These are phyloP conservation scores for Zygosaccharomyces pseudobailii DNA, from an alignment of 1,139 yeast species.

Conservation along the genomic window DNA sequence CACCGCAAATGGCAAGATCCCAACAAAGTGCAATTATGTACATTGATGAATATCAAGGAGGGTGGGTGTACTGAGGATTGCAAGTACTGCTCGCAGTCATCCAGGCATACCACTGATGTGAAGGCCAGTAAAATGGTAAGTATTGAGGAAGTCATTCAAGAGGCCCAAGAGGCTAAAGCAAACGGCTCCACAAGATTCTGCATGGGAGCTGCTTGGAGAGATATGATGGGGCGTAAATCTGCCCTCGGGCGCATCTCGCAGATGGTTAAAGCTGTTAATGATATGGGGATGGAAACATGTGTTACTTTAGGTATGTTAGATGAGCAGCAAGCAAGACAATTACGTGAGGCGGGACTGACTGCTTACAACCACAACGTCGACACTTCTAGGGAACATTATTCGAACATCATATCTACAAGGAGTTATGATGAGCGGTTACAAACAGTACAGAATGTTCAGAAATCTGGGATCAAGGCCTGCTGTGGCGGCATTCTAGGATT, in stretches of 20 bases:
- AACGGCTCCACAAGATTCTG: constrained; percentile 78
- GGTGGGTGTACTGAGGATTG: constrained; percentile 86
- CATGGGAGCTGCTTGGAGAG: constrained; percentile 89
- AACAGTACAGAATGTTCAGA: constrained; percentile 60
- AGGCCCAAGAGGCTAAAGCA: constrained; percentile 59
- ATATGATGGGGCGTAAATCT: constrained; percentile 71
- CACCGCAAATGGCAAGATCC: constrained; percentile 69
- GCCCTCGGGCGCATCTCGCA: constrained; percentile 58
- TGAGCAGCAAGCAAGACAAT: constrained; percentile 51
- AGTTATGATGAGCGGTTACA: constrained; percentile 63
- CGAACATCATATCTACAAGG: constrained; percentile 65
- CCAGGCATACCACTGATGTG: constrained; percentile 62
- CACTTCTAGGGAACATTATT: constrained; percentile 73
- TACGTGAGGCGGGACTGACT: constrained; percentile 68
- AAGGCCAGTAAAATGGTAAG: constrained; percentile 61
- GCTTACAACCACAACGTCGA: constrained; percentile 81
- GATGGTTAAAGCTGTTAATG: constrained; percentile 64
- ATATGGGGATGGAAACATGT: constrained; percentile 69
- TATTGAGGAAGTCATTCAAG: constrained; percentile 56
- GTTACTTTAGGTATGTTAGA: constrained; percentile 77
- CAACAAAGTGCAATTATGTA: constrained; percentile 66
- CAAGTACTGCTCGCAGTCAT: constrained; percentile 74
- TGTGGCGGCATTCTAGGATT: constrained; percentile 78
- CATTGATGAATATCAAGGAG: constrained; percentile 66
- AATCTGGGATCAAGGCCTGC: constrained; percentile 66